Evolutionary conservation across 164 flowering plant genomes (phyloP).

Genomic region (Magnolia changhungtana): DNA sequence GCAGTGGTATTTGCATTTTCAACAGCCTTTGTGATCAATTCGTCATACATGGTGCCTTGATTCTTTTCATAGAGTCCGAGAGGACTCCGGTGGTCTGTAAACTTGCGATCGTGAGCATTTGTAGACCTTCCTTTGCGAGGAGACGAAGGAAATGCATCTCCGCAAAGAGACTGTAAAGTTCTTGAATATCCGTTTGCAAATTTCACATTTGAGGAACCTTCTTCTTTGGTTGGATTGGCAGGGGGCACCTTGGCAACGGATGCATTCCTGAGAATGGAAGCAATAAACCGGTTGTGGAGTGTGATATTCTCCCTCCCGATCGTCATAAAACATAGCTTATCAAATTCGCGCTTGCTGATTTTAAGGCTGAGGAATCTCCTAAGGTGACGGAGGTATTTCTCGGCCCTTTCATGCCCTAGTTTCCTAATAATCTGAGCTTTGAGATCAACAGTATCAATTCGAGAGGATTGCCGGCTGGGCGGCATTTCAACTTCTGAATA

Average conservation of each 20-base stretch:
- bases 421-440: conserved; percentile 47
- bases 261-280: conserved; percentile 62
- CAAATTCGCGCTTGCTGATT: conserved; percentile 58
- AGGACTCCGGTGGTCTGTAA: conserved; percentile 54
- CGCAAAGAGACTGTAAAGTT: conserved; percentile 42
- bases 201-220: conserved; percentile 26
- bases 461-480: conserved; percentile 30
- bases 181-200: conserved; percentile 35
- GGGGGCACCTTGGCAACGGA: conserved; percentile 55
- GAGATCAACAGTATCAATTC: conserved; percentile 59
- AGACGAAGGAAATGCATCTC: conserved; percentile 51
- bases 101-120: conserved; percentile 40
- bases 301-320: conserved; percentile 69
- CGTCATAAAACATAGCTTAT: conserved; percentile 46
- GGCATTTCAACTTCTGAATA: conserved; percentile 33
- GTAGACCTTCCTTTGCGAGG: conserved; percentile 60
- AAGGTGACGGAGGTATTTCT: conserved; percentile 61
- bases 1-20: conserved; percentile 9
- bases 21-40: conserved; percentile 7
- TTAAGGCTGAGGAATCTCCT: conserved; percentile 39
- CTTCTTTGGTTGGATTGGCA: conserved; percentile 25
- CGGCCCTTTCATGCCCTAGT: conserved; percentile 61
- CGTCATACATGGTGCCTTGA: conserved; percentile 33
- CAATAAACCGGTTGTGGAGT: conserved; percentile 67
- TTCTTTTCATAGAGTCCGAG: conserved; percentile 53